Evolutionary conservation across 2,329 filamentous ascomycete genomes (phyloP), one percentile per base, ranked within the genome.

Genomic region (Boeremia exigua): DNA sequence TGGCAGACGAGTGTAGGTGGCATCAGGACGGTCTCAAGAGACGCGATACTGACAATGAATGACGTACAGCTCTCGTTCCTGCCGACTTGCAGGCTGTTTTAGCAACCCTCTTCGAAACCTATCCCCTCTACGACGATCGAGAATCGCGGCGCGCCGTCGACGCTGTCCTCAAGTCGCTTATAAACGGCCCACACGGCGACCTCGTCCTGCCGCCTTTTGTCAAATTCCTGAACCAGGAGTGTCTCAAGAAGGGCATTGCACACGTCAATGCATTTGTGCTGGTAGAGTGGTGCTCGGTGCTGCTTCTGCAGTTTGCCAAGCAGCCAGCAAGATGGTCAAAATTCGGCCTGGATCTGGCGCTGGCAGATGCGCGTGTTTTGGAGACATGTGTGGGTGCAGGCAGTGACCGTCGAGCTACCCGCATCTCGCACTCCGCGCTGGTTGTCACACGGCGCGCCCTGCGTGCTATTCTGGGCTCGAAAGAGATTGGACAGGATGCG

Each of bases 101-200:
- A 60, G 83, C 86, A 58, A 80, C 92, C 30, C 85, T 99, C 29
- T 94, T 98, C 78, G 86, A 87, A 73, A 97, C 93, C 47, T 92
- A 97, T 72, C 86, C 91, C 58, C 86, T 90, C 66, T 99, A 98
- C 77, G 80, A 87, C 76, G 95, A 99, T 78, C 87, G 93, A 67
- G 81, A 86, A 62, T 98, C 95, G 39, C 86, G 95, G 65, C 84
- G 87, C 66, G 92, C 91, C 33, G 92, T 92, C 29, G 90, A 96
- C 74, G 82, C 84, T 78, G 96, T 93, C 73, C 82, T 99, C 53
- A 79, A 82, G 61, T 82, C 86, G 47, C 81, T 94, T 62, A 82
- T 93, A 55, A 82, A 82, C 52, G 81, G 80, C 48, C 78, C 81
- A 15, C 81, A 88, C 44, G 78, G 82, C 28, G 82, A 87, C 34